A percentile compares a stretch with the other conserved stretches of the same genome.
These are phyloP conservation scores for Phytophthora pseudosyringae DNA, from an alignment of 352 stramenopile species.

Conservation along the genomic window DNA sequence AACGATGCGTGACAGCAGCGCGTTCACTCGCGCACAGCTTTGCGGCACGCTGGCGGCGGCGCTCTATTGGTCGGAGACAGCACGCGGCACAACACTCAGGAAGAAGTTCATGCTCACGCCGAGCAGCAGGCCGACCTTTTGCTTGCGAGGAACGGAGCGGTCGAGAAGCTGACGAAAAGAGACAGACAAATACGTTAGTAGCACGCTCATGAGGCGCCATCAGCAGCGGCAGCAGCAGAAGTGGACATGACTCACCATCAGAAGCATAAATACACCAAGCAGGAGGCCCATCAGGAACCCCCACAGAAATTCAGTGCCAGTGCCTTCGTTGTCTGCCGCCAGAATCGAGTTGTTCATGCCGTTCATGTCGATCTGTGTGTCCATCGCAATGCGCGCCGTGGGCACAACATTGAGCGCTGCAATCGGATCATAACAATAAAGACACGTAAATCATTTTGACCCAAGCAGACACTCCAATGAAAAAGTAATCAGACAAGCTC, in stretches of 20 bases:
- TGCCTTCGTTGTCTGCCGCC: conserved; percentile 88
- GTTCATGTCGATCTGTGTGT: conserved; percentile 87
- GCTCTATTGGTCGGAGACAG: conserved; percentile 69
- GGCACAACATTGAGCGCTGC: conserved; percentile 84
- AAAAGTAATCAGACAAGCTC: conserved; percentile 3
- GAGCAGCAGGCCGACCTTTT: conserved; percentile 86
- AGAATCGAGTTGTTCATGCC: conserved; percentile 85
- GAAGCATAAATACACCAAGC: conserved; percentile 90
- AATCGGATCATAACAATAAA: conserved; percentile 1
- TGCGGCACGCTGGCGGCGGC: conserved; percentile 7
- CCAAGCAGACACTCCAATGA: not conserved
- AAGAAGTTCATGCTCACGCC: conserved; percentile 92
- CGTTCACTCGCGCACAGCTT: conserved; percentile 4
- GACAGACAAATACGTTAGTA: conserved; percentile 9
- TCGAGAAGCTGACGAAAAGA: conserved; percentile 68
- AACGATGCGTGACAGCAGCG: conserved; percentile 26
- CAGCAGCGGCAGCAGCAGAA: not conserved
- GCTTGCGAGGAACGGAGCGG: conserved; percentile 83
- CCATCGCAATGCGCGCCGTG: conserved; percentile 70
- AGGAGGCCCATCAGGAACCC: conserved; percentile 89
- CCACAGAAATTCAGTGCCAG: conserved; percentile 88
- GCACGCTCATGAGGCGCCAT: not conserved
- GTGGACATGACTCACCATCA: conserved; percentile 65
- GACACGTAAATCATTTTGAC: not conserved
- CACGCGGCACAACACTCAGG: conserved; percentile 85